These are phyloP conservation scores for Bacidia gigantensis DNA, from an alignment of 495 filamentous ascomycete species.

Conservation along the genomic window DNA sequence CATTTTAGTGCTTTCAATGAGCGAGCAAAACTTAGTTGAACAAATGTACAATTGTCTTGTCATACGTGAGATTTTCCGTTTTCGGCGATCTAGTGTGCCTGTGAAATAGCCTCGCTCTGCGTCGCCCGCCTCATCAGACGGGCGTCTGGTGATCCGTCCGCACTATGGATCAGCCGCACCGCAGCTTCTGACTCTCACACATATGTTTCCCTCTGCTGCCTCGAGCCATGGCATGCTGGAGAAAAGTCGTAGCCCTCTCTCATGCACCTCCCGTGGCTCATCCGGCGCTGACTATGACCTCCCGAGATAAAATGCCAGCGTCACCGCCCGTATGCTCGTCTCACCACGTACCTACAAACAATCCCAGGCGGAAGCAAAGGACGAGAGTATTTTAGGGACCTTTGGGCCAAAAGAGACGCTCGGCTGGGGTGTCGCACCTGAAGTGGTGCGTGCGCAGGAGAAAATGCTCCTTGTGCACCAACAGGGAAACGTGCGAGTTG, in stretches of 20 bases:
- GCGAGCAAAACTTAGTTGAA: too few species aligned
- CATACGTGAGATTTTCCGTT: neutral
- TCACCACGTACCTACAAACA: slow-evolving; percentile 35
- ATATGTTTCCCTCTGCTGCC: neutral
- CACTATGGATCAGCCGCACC: neutral
- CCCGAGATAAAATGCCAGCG: neutral
- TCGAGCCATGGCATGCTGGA: neutral
- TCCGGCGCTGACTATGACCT: slow-evolving; percentile 2
- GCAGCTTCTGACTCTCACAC: neutral
- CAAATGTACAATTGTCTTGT: too few species aligned
- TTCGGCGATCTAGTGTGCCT: too few species aligned
- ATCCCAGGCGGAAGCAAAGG: slow-evolving; percentile 29
- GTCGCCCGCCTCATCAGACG: neutral
- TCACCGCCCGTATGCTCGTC: slow-evolving; percentile 30
- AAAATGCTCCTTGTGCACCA: slow-evolving; percentile 85
- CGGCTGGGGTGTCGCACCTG: slow-evolving; percentile 28
- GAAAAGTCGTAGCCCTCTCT: neutral
- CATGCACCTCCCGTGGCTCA: neutral
- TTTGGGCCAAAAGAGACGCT: slow-evolving; percentile 21
- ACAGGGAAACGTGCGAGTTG: slow-evolving; percentile 76
- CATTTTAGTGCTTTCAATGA: too few species aligned
- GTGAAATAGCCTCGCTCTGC: neutral
- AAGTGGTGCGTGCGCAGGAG: slow-evolving; percentile 15
- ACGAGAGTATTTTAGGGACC: slow-evolving; percentile 18
- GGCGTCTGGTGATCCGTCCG: neutral